Conservation (phyloP, 176 grass and related monocot species). For the Lolium perenne region DNA sequence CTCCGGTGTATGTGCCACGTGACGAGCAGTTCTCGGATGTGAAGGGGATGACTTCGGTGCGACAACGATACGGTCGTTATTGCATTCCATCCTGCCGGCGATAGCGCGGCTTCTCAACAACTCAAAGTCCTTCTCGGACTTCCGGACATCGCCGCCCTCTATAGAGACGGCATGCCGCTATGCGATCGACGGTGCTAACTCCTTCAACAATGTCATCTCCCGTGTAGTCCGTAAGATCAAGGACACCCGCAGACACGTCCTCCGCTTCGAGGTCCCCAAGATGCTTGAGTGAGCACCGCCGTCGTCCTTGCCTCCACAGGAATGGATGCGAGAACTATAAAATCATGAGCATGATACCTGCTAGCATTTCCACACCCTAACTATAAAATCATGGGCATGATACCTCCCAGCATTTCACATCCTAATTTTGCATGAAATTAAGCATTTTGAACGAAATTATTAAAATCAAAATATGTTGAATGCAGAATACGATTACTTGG, state of each 20-base stretch:
- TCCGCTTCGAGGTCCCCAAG: conserved; percentile 73
- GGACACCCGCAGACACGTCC: conserved; percentile 55
- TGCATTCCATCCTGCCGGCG: conserved; percentile 63
- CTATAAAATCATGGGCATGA: no score
- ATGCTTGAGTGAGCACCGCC: conserved; percentile 64
- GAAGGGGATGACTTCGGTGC: conserved; percentile 37
- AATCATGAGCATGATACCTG: no score
- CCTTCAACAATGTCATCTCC: conserved; percentile 43
- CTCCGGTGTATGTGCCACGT: no score
- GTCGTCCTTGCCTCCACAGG: neutral
- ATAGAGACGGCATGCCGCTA: conserved; percentile 60
- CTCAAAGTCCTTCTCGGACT: conserved; percentile 64
- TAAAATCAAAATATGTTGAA: no score
- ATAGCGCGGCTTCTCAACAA: conserved; percentile 43
- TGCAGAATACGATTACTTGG: no score
- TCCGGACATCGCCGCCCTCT: conserved; percentile 78
- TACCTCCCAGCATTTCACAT: no score
- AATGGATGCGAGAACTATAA: no score
- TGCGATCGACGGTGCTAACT: conserved; percentile 16
- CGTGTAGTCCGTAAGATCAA: conserved; percentile 58
- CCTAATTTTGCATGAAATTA: no score
- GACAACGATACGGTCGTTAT: conserved; percentile 56
- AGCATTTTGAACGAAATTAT: no score
- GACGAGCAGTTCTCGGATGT: no score
- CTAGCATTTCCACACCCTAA: no score